phyloP scores from a whole-genome alignment of 2,329 filamentous ascomycete genomes.

The Chaetomium sp. region DNA sequence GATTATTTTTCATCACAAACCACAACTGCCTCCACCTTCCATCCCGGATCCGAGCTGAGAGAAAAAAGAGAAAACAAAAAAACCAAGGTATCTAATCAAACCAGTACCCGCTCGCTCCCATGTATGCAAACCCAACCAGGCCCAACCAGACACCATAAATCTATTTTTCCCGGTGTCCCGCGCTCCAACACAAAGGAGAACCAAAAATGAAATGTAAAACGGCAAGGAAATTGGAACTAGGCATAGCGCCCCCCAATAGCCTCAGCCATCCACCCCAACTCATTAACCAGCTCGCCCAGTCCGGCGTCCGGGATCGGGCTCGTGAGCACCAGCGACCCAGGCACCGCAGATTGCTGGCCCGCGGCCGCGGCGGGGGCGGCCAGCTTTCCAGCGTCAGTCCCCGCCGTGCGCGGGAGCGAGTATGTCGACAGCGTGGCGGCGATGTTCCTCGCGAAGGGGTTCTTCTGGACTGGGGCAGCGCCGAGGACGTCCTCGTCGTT shows the following conservation, averaged over 20 bases:
- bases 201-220: background rate
- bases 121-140: conserved; percentile 8
- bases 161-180: conserved; percentile 12
- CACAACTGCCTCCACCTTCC: background rate
- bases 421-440: conserved; percentile 45
- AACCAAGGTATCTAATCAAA: conserved; percentile 9
- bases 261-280: conserved; percentile 57
- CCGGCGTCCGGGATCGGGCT: conserved; percentile 40
- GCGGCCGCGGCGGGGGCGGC: conserved; percentile 8
- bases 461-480: background rate
- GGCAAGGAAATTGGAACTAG: conserved; percentile 5
- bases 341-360: conserved; percentile 2
- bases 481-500: conserved; percentile 42
- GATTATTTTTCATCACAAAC: background rate
- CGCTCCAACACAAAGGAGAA: background rate
- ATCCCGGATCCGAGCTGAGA: background rate
- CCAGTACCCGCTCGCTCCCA: background rate
- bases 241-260: conserved; percentile 45
- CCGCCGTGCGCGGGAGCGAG: conserved; percentile 47
- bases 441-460: conserved; percentile 35
- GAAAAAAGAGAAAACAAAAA: background rate
- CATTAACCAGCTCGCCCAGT: conserved; percentile 44
- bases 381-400: conserved; percentile 35
- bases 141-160: background rate
- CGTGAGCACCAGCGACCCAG: conserved; percentile 17